phyloP scores from a whole-genome alignment of 306 rosid species.

The Hylodesmum podocarpum region DNA sequence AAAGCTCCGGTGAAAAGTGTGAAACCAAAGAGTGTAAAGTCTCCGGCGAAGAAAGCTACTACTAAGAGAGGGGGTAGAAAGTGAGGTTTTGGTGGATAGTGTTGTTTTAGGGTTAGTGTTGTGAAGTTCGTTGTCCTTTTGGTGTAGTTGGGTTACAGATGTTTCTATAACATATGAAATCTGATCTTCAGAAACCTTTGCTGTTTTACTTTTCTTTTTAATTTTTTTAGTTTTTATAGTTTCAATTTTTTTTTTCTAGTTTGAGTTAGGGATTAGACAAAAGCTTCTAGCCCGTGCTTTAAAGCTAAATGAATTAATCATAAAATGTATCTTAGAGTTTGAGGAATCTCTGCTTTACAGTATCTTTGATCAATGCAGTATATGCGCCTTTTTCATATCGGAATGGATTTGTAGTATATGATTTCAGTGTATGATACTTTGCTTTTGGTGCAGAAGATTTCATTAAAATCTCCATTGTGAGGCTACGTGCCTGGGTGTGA shows the following conservation, averaged over 20 bases:
- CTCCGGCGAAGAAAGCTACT: not conserved
- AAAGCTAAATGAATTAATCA: not conserved
- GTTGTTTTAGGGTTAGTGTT: constrained; percentile 1
- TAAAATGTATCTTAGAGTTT: constrained; percentile 7
- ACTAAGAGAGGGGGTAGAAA: constrained; percentile 1
- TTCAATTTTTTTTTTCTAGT: not conserved
- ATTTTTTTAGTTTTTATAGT: too few species aligned
- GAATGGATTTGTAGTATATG: not conserved
- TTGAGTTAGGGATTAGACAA: not conserved
- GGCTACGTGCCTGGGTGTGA: not conserved
- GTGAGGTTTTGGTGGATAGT: not conserved
- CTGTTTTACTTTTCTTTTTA: too few species aligned
- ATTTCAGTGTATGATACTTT: not conserved
- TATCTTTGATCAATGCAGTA: not conserved
- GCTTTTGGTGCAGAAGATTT: not conserved
- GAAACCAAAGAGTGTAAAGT: not conserved
- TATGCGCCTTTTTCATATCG: not conserved
- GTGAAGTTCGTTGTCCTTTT: not conserved
- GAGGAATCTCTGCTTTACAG: not conserved
- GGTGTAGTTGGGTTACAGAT: constrained; percentile 13
- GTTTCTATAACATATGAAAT: constrained; percentile 1
- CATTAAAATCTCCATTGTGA: not conserved
- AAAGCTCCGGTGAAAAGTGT: not conserved
- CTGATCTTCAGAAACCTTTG: not conserved
- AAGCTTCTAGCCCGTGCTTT: not conserved